A percentile compares a stretch with the other conserved stretches of the same genome.
Evolutionary conservation across 345 rosid species (phyloP).

Genomic region (Salix caprea): DNA sequence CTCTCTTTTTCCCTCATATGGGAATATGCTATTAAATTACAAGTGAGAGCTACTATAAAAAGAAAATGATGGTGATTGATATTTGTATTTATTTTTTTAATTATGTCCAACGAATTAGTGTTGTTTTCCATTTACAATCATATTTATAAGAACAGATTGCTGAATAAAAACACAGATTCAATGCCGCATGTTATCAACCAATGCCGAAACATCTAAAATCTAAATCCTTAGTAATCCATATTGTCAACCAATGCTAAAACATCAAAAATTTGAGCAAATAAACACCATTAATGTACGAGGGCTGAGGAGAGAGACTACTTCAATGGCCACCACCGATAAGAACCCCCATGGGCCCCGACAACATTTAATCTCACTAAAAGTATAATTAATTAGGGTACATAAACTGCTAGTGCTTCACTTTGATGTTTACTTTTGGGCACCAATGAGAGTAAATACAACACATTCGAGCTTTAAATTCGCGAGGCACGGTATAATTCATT

Average conservation of each 20-base stretch:
- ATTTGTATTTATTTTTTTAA: too few relatives aligned
- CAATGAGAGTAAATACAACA: not conserved
- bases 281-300: too few relatives aligned
- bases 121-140: not conserved
- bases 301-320: slow-evolving; percentile 5
- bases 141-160: not conserved
- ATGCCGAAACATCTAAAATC: not conserved
- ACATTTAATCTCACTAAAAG: slow-evolving; percentile 6
- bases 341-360: not conserved
- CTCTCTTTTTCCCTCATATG: too few relatives aligned
- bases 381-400: not conserved
- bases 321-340: slow-evolving; percentile 19
- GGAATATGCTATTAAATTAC: too few relatives aligned
- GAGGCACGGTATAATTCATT: slow-evolving; percentile 24
- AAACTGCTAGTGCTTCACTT: not conserved
- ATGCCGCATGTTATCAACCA: not conserved
- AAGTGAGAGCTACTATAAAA: too few relatives aligned
- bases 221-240: not conserved
- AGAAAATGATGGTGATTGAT: too few relatives aligned
- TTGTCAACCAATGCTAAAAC: not conserved
- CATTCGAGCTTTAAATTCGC: slow-evolving; percentile 4
- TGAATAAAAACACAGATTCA: not conserved
- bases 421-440: not conserved
- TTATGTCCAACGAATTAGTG: too few relatives aligned
- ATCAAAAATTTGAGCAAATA: not conserved